Percentiles rank a stretch among this genome's conserved stretches.
Conservation (phyloP, 2,329 filamentous ascomycete species). For the Phyllosticta citribraziliensis region DNA sequence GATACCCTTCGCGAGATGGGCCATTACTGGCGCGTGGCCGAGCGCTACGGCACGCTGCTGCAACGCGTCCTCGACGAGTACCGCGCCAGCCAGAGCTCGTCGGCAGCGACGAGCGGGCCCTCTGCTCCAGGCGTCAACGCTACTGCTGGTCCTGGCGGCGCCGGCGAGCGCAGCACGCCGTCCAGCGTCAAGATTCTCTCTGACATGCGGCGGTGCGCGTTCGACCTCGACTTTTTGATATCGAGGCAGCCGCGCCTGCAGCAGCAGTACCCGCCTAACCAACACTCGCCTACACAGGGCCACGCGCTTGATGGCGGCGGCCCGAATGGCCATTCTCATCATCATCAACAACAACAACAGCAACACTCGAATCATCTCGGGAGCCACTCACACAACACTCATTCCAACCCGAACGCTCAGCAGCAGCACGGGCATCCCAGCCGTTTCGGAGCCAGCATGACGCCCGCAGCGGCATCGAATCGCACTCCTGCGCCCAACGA, state of each 20-base stretch:
- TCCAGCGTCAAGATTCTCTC: conserved; percentile 78
- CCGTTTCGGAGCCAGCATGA: conserved; percentile 10
- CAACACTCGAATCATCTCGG: neutral
- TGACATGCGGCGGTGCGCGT: conserved; percentile 85
- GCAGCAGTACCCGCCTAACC: neutral
- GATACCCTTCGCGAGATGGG: conserved; percentile 74
- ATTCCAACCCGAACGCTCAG: neutral
- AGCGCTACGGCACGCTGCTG: conserved; percentile 69
- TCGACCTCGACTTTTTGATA: conserved; percentile 83
- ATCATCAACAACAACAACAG: neutral
- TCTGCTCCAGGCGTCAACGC: conserved; percentile 22
- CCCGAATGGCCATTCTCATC: neutral
- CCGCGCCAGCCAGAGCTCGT: conserved; percentile 52
- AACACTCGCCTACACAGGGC: neutral
- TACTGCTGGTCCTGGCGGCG: conserved; percentile 14
- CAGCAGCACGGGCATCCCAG: conserved; percentile 20
- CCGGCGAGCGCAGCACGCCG: conserved; percentile 46
- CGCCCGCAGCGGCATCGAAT: neutral
- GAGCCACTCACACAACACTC: neutral
- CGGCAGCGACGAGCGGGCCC: conserved; percentile 45
- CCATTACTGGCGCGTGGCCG: conserved; percentile 74
- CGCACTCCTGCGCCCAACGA: conserved; percentile 70
- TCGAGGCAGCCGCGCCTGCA: conserved; percentile 57
- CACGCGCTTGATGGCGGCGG: neutral
- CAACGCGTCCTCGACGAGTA: conserved; percentile 81